phyloP scores from a whole-genome alignment of 768 basidiomycete genomes.

The Zangia roseola region DNA sequence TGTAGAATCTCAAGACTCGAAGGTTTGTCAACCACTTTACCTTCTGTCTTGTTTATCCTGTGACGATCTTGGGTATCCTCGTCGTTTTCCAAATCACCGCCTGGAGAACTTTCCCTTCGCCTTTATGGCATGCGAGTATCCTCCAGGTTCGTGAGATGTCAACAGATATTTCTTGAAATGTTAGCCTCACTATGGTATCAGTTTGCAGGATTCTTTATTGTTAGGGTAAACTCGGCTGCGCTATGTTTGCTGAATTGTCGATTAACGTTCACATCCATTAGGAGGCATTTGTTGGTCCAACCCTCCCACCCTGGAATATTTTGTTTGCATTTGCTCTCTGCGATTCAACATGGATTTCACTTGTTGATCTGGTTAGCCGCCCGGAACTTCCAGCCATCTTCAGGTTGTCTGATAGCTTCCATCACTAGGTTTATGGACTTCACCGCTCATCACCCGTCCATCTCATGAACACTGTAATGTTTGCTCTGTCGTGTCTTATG shows the following conservation, averaged over 20 bases:
- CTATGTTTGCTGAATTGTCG: not conserved
- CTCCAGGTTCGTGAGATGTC: slow-evolving; percentile 34
- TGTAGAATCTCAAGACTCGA: slow-evolving; percentile 19
- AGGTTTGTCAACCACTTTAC: slow-evolving; percentile 21
- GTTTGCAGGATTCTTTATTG: slow-evolving; percentile 35
- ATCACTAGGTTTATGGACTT: slow-evolving; percentile 22
- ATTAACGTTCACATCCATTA: slow-evolving; percentile 2
- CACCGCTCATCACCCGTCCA: slow-evolving; percentile 17
- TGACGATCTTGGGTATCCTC: slow-evolving; percentile 21
- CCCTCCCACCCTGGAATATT: slow-evolving; percentile 2
- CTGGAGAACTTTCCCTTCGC: slow-evolving; percentile 17
- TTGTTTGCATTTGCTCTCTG: slow-evolving; percentile 21
- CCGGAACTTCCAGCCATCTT: not conserved
- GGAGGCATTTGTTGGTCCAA: slow-evolving; percentile 18
- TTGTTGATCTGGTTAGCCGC: slow-evolving; percentile 26
- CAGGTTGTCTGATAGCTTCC: not conserved
- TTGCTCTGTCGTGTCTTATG: slow-evolving; percentile 20
- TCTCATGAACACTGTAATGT: slow-evolving; percentile 25
- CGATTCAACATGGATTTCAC: slow-evolving; percentile 17
- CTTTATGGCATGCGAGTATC: slow-evolving; percentile 31
- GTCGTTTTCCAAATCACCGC: slow-evolving; percentile 16
- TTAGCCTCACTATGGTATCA: slow-evolving; percentile 13
- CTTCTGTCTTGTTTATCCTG: slow-evolving; percentile 24
- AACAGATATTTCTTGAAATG: not conserved
- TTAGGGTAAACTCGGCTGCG: slow-evolving; percentile 16